Evolutionary conservation across 371 early-diverging fungal species (phyloP).

Genomic region (Mortierella sp.): DNA sequence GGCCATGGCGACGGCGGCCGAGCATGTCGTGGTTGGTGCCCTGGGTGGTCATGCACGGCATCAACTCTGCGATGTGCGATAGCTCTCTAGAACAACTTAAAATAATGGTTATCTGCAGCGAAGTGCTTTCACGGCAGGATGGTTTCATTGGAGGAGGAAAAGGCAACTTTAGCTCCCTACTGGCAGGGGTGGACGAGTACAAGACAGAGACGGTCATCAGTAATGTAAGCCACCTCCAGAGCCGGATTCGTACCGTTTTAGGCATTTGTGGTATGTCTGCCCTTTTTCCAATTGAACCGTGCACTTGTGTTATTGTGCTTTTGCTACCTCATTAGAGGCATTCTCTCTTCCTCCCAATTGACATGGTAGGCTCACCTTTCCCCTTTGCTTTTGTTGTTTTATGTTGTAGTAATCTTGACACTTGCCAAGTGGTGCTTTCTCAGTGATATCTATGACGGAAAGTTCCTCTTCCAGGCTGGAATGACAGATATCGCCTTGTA

Average conservation of each 20-base stretch:
- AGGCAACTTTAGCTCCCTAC: neutral
- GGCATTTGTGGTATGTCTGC: conserved; percentile 13
- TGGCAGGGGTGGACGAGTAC: conserved; percentile 12
- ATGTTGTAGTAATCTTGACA: conserved; percentile 12
- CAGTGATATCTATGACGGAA: conserved; percentile 31
- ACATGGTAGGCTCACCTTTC: neutral
- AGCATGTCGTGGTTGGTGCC: conserved; percentile 24
- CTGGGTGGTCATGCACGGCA: neutral
- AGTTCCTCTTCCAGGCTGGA: conserved; percentile 7
- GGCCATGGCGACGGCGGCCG: conserved; percentile 27
- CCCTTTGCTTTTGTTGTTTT: neutral
- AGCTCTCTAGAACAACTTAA: conserved; percentile 17
- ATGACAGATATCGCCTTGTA: neutral
- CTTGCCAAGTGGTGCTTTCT: conserved; percentile 31
- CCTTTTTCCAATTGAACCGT: neutral
- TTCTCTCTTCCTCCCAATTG: neutral
- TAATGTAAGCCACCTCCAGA: neutral
- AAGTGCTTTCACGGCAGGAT: neutral
- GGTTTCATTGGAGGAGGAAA: neutral
- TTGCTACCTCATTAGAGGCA: neutral
- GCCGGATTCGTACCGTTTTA: conserved; percentile 10
- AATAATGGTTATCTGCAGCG: conserved; percentile 30
- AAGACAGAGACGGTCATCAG: conserved; percentile 20
- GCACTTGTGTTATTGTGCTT: neutral
- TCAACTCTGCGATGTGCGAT: neutral